Conservation (phyloP, 2,329 filamentous ascomycete species). For the Pseudopyricularia javanii region DNA sequence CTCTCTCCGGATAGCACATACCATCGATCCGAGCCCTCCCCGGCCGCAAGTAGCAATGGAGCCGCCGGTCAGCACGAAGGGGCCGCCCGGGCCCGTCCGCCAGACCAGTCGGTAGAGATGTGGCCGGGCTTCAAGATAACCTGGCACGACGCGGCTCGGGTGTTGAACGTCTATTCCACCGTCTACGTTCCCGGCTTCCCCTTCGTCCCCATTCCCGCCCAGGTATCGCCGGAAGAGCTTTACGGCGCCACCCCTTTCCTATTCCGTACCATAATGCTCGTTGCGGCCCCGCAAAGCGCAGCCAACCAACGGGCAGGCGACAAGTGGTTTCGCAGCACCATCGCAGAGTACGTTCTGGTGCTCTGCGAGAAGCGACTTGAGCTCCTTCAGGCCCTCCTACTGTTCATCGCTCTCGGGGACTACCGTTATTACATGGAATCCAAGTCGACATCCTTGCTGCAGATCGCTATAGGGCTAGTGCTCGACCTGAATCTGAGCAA, state of each 20-base stretch:
- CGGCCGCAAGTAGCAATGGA: neutral
- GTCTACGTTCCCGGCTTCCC: constrained; percentile 22
- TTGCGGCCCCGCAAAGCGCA: constrained; percentile 17
- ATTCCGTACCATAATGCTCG: constrained; percentile 24
- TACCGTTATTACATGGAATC: constrained; percentile 23
- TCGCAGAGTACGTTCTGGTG: constrained; percentile 24
- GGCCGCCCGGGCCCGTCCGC: neutral
- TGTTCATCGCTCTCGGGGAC: constrained; percentile 26
- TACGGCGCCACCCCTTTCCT: constrained; percentile 18
- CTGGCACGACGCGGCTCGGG: constrained; percentile 17
- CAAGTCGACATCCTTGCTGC: constrained; percentile 23
- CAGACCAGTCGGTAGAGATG: constrained; percentile 11
- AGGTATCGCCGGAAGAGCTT: constrained; percentile 16
- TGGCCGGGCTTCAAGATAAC: constrained; percentile 22
- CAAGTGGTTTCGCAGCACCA: constrained; percentile 21
- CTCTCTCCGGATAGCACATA: neutral
- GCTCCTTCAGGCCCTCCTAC: constrained; percentile 23
- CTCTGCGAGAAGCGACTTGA: constrained; percentile 21
- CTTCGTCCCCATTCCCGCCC: constrained; percentile 20
- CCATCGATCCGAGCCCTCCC: neutral
- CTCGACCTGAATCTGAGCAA: constrained; percentile 24
- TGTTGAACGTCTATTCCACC: constrained; percentile 19
- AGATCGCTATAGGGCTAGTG: constrained; percentile 24
- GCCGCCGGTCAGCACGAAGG: neutral
- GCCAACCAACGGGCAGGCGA: constrained; percentile 18